These are phyloP conservation scores for Hymenoscyphus fructigenus DNA, from an alignment of 2,329 filamentous ascomycete species.

Conservation along the genomic window DNA sequence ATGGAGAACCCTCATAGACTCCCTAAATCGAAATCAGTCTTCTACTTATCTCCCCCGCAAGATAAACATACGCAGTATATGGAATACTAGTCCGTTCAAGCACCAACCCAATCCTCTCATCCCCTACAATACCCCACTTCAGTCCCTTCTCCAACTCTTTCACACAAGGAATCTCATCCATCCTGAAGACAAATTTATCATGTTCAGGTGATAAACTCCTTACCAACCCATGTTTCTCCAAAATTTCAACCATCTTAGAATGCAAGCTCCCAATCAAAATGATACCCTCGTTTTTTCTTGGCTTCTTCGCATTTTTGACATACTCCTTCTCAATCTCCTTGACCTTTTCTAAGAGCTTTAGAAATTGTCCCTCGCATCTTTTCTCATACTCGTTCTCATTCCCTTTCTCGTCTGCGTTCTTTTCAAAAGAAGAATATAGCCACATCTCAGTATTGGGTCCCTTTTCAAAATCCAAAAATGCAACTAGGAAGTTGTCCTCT, in stretches of 20 bases:
- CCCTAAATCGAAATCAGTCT: background rate
- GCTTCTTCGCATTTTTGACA: background rate
- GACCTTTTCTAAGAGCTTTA: background rate
- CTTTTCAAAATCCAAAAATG: constrained; percentile 60
- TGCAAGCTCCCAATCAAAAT: background rate
- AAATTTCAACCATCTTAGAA: background rate
- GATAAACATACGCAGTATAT: constrained; percentile 16
- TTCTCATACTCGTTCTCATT: background rate
- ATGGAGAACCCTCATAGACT: background rate
- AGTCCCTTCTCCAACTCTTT: constrained; percentile 47
- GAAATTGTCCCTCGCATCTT: background rate
- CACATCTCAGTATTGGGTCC: constrained; percentile 65
- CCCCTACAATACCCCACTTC: constrained; percentile 52
- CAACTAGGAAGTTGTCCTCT: constrained; percentile 48
- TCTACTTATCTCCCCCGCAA: too few relatives aligned
- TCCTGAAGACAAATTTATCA: constrained; percentile 58
- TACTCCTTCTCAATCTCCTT: background rate
- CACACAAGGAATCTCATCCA: constrained; percentile 44
- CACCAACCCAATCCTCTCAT: constrained; percentile 57
- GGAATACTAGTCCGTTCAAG: constrained; percentile 55
- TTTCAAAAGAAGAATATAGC: constrained; percentile 57
- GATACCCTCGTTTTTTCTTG: background rate
- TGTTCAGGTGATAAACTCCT: constrained; percentile 35
- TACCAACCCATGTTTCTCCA: constrained; percentile 31
- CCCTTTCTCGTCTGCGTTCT: constrained; percentile 19